Evolutionary conservation across 208 protist species (phyloP), one percentile per base, ranked within the genome.

Genomic region (Wallacemonas sp.): DNA sequence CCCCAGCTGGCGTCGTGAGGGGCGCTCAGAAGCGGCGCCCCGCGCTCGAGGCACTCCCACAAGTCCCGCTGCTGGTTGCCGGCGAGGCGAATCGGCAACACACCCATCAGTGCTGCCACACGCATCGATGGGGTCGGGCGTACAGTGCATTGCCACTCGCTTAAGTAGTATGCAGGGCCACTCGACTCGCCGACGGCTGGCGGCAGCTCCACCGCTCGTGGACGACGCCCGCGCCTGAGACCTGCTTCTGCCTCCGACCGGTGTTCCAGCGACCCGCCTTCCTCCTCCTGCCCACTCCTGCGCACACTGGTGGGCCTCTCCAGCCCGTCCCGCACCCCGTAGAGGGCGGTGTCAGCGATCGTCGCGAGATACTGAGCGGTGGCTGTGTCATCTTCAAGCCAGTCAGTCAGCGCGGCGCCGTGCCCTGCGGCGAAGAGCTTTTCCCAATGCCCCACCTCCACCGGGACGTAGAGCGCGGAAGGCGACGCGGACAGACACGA

Each of bases 291-390:
- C n/a, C n/a, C n/a, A n/a, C n/a, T n/a, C n/a, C n/a, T n/a, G n/a
- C n/a, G n/a, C n/a, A n/a, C 52, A 13, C 6, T 4, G 15, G 13
- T 22, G 6, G 46, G 12, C 2, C 46, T 29, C 55, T 22, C 42
- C 41, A 53, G 68, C 21, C 83, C 73, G 59, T 92, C 89, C 2
- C 89, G 77, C 30, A 85, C 36, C 15, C 89, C 85, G 66, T 90
- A 94, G 26, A 92, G 70, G 9, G 83, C 79, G 4, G 65, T 90
- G 68, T 94, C 89, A 8, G 76, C 41, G 19, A 89, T 58, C 8
- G 85, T 73, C 12, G 89, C 89, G 32, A 90, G 38, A 41, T 84
- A 78, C 78, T 94, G 89, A 44, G 89, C 89, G 12, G 89, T 92
- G 29, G 88, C 79, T 10, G 58, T 64, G 36, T 92, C 88, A 41